Evolutionary conservation across 345 rosid species (phyloP), one percentile per base, ranked within the genome.

Genomic region (Carallia pectinifolia): DNA sequence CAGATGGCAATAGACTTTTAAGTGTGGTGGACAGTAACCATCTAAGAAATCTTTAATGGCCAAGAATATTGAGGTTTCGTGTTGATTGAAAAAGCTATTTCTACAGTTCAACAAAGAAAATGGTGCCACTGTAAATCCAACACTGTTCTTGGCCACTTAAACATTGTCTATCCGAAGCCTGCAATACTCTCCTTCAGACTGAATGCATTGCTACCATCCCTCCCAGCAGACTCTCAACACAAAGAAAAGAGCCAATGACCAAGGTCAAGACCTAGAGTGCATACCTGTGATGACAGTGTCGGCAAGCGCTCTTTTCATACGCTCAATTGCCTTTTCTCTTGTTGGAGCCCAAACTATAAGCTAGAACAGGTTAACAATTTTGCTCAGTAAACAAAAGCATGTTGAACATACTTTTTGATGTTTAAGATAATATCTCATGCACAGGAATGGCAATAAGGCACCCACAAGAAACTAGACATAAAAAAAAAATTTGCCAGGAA

Each of bases 281-380:
- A 31, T 85, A 87, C 98, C 98, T 65, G 89, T 90, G 64, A 95
- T 95, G 30, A 90, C 79, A 62, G 99, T 95, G 86, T 95, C 99
- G 72, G 89, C 62, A 38, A 95, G 96, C 72, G 99, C 99, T 82
- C 97, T 91, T 68, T 95, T 95, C 99, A 95, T 95, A 68, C 97
- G 92, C 53, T 90, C 97, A 58, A 92, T 92, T 63, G 99, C 99
- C 81, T 85, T 95, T 76, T 95, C 99, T 81, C 99, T 85, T 1
- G 99, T 92, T 77, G 99, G 97, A 70, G 89, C 99, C 97, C 97
- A 95, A 34, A 95, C 99, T 59, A 95, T 89, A 73, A 95, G 96
- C 99, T 95, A 74, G 74, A 88, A 71, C 7, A 60, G 62, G 64
- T 62, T 66, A 18, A 39, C 67, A 58, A 71, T 33, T 61, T 64